These are phyloP conservation scores for Penicillium oxalicum DNA, from an alignment of 2,329 filamentous ascomycete species.

Conservation along the genomic window DNA sequence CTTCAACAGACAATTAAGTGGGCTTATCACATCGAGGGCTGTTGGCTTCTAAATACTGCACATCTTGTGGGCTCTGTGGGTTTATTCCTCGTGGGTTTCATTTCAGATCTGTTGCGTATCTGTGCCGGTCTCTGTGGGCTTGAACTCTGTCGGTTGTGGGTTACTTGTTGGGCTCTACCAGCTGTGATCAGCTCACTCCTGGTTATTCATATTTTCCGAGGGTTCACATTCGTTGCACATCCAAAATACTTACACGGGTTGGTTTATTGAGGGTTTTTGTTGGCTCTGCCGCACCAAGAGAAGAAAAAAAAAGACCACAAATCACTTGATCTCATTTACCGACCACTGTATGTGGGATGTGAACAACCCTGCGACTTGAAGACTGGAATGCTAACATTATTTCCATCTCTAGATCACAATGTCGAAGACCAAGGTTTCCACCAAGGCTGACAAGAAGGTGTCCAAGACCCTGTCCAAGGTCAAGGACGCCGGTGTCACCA, in stretches of 20 bases:
- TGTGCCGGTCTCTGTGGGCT: constrained; percentile 40
- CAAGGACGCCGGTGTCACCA: constrained; percentile 43
- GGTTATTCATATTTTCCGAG: constrained; percentile 22
- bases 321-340: constrained; percentile 12
- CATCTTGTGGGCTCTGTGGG: constrained; percentile 39
- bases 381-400: constrained; percentile 17
- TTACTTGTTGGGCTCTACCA: constrained; percentile 37
- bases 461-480: constrained; percentile 44
- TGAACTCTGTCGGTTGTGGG: constrained; percentile 38
- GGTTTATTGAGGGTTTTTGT: constrained; percentile 32
- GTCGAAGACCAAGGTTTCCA: constrained; percentile 42
- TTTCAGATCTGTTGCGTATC: constrained; percentile 38
- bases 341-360: constrained; percentile 19
- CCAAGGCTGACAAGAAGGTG: constrained; percentile 36
- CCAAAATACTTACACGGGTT: constrained; percentile 26
- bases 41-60: constrained; percentile 38
- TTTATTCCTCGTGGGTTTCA: constrained; percentile 35
- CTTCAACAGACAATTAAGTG: constrained; percentile 35
- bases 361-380: not conserved
- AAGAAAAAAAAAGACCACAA: constrained; percentile 4
- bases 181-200: constrained; percentile 30
- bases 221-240: constrained; percentile 22
- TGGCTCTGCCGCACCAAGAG: constrained; percentile 31
- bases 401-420: constrained; percentile 29
- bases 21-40: constrained; percentile 38